phyloP scores from a whole-genome alignment of 1,139 yeast species.

The Yamadazyma sp. region DNA sequence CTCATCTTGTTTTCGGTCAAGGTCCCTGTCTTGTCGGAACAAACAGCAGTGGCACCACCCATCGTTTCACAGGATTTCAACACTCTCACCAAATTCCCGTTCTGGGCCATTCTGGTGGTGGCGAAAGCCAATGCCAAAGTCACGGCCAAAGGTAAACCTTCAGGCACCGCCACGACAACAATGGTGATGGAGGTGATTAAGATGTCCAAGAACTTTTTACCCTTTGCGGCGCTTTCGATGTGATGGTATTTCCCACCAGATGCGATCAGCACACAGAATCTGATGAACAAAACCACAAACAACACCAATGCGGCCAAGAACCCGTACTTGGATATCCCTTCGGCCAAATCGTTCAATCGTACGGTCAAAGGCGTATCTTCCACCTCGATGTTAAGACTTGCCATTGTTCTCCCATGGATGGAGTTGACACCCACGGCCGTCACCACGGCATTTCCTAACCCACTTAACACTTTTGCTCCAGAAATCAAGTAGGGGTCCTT shows the following conservation, averaged over 20 bases:
- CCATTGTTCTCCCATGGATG: conserved; percentile 88
- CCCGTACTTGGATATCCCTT: conserved; percentile 92
- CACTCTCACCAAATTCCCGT: conserved; percentile 93
- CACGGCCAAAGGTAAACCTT: conserved; percentile 95
- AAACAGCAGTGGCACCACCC: conserved; percentile 98
- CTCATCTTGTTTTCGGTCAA: conserved; percentile 91
- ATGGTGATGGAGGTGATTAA: conserved; percentile 89
- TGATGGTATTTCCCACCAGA: conserved; percentile 47
- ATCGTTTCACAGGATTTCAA: conserved; percentile 93
- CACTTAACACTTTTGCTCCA: conserved; percentile 85
- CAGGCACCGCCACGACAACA: conserved; percentile 97
- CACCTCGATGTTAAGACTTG: conserved; percentile 68
- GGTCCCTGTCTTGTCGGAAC: conserved; percentile 98
- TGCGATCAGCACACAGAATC: conserved; percentile 70
- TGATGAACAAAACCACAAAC: conserved; percentile 74
- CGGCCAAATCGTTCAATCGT: conserved; percentile 80
- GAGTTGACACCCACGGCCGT: conserved; percentile 91
- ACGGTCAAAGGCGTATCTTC: conserved; percentile 90
- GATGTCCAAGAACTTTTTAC: conserved; percentile 78
- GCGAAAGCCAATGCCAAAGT: conserved; percentile 96
- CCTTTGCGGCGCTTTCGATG: conserved; percentile 68
- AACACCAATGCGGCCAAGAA: conserved; percentile 77
- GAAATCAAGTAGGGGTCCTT: conserved; percentile 84
- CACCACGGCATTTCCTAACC: conserved; percentile 82
- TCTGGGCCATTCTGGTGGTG: conserved; percentile 95